Evolutionary conservation across 2,329 filamentous ascomycete genomes (phyloP).

Genomic region (Blumeria graminis): DNA sequence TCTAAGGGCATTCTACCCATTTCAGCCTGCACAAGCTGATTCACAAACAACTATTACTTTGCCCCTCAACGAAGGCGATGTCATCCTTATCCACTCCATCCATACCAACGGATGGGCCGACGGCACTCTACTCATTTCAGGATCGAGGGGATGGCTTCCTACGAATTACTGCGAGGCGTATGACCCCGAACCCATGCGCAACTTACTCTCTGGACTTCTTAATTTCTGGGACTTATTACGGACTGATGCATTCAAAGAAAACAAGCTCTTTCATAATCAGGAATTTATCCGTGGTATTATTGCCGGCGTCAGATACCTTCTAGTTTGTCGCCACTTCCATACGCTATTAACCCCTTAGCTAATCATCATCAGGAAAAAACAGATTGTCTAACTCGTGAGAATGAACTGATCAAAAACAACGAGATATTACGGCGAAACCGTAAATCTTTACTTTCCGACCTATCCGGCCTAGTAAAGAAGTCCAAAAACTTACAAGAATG

Average conservation of each 20-base stretch:
- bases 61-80: slow-evolving; percentile 69
- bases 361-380: slow-evolving; percentile 45
- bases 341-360: background rate
- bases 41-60: slow-evolving; percentile 74
- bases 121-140: slow-evolving; percentile 67
- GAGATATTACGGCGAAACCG: slow-evolving; percentile 56
- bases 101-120: slow-evolving; percentile 98
- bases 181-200: slow-evolving; percentile 67
- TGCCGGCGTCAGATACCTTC: slow-evolving; percentile 67
- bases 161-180: slow-evolving; percentile 97
- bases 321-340: slow-evolving; percentile 33
- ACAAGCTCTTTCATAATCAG: slow-evolving; percentile 64
- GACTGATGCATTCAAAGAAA: slow-evolving; percentile 50
- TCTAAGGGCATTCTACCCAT: slow-evolving; percentile 79
- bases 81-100: slow-evolving; percentile 84
- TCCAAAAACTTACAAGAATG: slow-evolving; percentile 64
- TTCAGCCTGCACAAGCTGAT: slow-evolving; percentile 53
- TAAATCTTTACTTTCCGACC: slow-evolving; percentile 69
- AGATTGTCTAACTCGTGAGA: slow-evolving; percentile 66
- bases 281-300: slow-evolving; percentile 90
- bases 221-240: slow-evolving; percentile 83
- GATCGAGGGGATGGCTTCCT: slow-evolving; percentile 79
- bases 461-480: slow-evolving; percentile 72
- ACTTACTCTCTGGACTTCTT: slow-evolving; percentile 60
- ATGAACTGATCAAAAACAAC: slow-evolving; percentile 46